phyloP scores from a whole-genome alignment of 2,329 filamentous ascomycete genomes.

The Rosellinia necatrix region DNA sequence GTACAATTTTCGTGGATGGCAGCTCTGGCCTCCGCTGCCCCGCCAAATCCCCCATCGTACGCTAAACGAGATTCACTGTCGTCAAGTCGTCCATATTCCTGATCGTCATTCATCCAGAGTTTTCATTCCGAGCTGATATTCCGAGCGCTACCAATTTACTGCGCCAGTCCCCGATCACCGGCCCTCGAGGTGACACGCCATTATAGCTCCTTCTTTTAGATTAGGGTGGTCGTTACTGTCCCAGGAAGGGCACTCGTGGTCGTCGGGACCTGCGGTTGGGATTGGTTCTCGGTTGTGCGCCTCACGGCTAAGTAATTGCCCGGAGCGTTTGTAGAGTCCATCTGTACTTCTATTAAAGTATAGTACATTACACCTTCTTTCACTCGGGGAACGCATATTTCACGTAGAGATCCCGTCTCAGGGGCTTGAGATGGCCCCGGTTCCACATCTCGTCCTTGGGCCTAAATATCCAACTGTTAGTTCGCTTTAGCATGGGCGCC shows the following conservation, averaged over 20 bases:
- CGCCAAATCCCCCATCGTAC: background rate
- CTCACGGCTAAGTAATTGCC: constrained; percentile 47
- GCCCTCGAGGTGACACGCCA: background rate
- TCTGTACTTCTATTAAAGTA: constrained; percentile 55
- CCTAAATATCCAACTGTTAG: constrained; percentile 41
- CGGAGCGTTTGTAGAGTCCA: constrained; percentile 44
- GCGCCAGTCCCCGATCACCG: background rate
- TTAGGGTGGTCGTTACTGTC: constrained; percentile 27
- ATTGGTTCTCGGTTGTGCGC: constrained; percentile 39
- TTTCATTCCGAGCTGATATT: background rate
- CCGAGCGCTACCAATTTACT: background rate
- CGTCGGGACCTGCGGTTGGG: constrained; percentile 30
- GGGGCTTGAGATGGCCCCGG: constrained; percentile 35
- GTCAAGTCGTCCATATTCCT: constrained; percentile 12
- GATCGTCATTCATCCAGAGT: background rate
- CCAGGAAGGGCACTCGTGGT: constrained; percentile 37
- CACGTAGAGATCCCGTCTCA: constrained; percentile 41
- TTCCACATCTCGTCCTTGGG: constrained; percentile 54
- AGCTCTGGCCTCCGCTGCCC: too few relatives aligned
- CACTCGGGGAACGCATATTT: constrained; percentile 52
- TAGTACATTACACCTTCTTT: constrained; percentile 54
- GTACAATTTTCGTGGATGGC: too few relatives aligned
- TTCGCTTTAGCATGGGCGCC: constrained; percentile 16
- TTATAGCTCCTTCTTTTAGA: constrained; percentile 11
- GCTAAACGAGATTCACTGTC: background rate